Conservation (phyloP, 306 rosid genomes). For the Macrotyloma uniflorum region DNA sequence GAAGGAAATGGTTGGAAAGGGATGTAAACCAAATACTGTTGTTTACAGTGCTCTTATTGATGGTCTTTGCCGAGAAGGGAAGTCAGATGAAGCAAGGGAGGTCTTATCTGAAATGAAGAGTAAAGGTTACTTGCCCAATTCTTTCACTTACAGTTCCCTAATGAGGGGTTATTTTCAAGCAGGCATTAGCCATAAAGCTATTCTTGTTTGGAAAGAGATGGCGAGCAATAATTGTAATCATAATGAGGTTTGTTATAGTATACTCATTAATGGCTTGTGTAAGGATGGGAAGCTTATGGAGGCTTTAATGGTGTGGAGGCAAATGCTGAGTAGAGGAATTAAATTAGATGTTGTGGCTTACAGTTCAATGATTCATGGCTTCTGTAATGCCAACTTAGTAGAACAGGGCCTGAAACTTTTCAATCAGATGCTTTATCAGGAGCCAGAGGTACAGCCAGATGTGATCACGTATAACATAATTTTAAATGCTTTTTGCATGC, state of each 20-base stretch:
- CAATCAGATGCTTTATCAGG: constrained; percentile 80
- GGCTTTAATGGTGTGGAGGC: constrained; percentile 88
- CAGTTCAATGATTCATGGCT: constrained; percentile 92
- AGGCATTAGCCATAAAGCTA: constrained; percentile 66
- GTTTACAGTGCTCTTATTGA: constrained; percentile 77
- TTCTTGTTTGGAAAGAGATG: constrained; percentile 87
- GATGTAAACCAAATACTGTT: constrained; percentile 68
- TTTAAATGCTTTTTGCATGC: constrained; percentile 67
- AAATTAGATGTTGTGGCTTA: constrained; percentile 90
- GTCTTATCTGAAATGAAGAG: constrained; percentile 67
- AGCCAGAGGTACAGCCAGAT: constrained; percentile 66
- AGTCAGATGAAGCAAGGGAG: constrained; percentile 66
- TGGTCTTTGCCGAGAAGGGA: constrained; percentile 88
- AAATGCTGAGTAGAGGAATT: constrained; percentile 75
- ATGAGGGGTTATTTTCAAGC: constrained; percentile 76
- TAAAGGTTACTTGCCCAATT: constrained; percentile 67
- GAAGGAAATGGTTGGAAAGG: constrained; percentile 73
- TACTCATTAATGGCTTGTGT: constrained; percentile 79
- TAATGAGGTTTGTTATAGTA: constrained; percentile 73
- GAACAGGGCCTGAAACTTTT: constrained; percentile 88
- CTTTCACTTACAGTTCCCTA: constrained; percentile 75
- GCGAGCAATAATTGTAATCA: constrained; percentile 39
- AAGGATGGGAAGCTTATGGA: constrained; percentile 72
- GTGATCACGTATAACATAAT: constrained; percentile 84
- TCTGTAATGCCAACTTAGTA: constrained; percentile 68